phyloP scores from a whole-genome alignment of 768 basidiomycete genomes.

The Serendipita sp. region DNA sequence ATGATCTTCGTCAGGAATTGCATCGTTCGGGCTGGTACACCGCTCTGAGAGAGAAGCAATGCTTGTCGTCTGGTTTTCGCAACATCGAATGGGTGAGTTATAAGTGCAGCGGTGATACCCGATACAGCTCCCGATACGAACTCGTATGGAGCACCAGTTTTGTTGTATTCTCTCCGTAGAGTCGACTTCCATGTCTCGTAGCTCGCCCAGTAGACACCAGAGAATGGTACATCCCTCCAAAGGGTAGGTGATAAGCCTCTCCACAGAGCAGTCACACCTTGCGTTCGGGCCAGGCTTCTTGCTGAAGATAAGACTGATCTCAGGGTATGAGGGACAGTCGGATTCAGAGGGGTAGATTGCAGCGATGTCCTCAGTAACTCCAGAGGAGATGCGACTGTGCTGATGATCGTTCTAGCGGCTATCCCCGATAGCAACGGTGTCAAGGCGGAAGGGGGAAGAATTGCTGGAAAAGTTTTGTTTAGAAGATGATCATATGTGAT shows the following conservation, averaged over 20 bases:
- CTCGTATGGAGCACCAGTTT: constrained; percentile 43
- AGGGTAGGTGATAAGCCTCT: constrained; percentile 80
- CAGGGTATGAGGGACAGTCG: constrained; percentile 58
- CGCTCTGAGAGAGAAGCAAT: constrained; percentile 38
- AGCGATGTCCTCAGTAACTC: constrained; percentile 90
- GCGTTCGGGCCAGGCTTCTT: constrained; percentile 36
- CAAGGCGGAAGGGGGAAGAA: constrained; percentile 32
- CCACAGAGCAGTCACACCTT: constrained; percentile 68
- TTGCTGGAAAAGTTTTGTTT: constrained; percentile 40
- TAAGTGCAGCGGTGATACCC: constrained; percentile 68
- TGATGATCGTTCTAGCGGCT: constrained; percentile 62
- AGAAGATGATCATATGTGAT: constrained; percentile 84
- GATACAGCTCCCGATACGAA: constrained; percentile 85
- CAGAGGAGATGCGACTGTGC: constrained; percentile 67
- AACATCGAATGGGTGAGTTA: constrained; percentile 94
- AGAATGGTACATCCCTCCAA: constrained; percentile 97
- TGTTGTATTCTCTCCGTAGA: constrained; percentile 32
- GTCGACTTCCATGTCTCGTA: constrained; percentile 70
- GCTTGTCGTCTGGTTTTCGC: constrained; percentile 90
- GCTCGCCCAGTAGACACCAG: constrained; percentile 90
- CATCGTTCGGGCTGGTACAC: constrained; percentile 22
- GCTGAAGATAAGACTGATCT: constrained; percentile 55
- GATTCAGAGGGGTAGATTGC: constrained; percentile 66
- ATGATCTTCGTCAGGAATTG: constrained; percentile 54
- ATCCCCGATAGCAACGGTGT: constrained; percentile 72